Evolutionary conservation across 192 early-diverging fungal species (phyloP), one percentile per base, ranked within the genome.

Genomic region (Mycoemilia scoparia): DNA sequence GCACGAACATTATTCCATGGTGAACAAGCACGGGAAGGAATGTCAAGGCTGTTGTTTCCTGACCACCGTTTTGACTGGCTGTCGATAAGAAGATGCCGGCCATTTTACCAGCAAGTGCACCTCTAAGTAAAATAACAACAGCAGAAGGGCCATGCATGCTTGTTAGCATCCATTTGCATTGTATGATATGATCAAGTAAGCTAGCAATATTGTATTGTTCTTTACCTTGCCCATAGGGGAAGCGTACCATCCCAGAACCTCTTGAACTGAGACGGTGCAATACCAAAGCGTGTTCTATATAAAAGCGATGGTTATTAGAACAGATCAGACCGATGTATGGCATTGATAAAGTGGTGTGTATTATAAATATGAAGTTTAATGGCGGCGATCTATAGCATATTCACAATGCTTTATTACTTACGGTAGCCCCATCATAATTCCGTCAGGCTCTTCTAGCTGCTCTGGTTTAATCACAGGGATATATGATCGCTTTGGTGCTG

Each of bases 1-100:
- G 84, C 27, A 84, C 75, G 43, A 62, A 88, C 31, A 70, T 59
- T 25, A 88, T 70, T 17, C 82, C 84, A 46, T 82, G 82, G 60
- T 85, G 80, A 5, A 66, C 70, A 23, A 82, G 60, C 48, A 70
- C 63, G 1, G 79, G 64, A 13, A 85, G 38, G 26, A 81, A 54
- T 18, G 67, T 69, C 3, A 76, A 41, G 19, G 71, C 68, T 3
- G 79, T 82, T 17, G 64, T 67, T 46, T 88, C 82, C 60, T 82
- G 78, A 13, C 84, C 84, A 34, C 82, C 82, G 48, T 77, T 71
- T 58, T 78, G 77, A 29, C 69, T 63, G 4, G 59, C 71, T 5
- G 80, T 82, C 22, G 79, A 76, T 29, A 68, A 72, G 64, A 88
- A 85, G 31, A 64, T 50, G 19, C 73, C 82, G 3, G 61, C 80